A percentile compares a stretch with the other conserved stretches of the same genome.
Conservation (phyloP, 768 basidiomycete species). For the Trametopsis cervina region DNA sequence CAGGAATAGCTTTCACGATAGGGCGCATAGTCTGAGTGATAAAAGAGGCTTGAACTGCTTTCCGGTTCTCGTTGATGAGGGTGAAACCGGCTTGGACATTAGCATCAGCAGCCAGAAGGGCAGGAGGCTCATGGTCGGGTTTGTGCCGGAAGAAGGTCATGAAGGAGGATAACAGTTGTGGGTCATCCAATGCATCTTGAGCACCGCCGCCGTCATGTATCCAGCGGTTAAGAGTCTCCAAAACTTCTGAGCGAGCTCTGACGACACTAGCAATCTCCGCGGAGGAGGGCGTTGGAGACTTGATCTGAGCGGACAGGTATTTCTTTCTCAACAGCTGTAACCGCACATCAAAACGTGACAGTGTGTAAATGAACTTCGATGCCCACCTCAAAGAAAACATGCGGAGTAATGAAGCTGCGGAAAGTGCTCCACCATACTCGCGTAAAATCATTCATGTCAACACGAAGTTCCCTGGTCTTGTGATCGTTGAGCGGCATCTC, state of each 20-base stretch:
- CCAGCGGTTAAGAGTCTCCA: constrained; percentile 68
- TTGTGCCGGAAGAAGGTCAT: constrained; percentile 51
- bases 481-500: constrained; percentile 74
- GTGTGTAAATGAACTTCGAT: background rate
- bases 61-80: constrained; percentile 35
- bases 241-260: constrained; percentile 51
- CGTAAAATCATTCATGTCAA: constrained; percentile 70
- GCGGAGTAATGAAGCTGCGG: constrained; percentile 73
- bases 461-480: constrained; percentile 62
- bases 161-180: constrained; percentile 52
- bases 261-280: constrained; percentile 44
- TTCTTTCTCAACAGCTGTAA: constrained; percentile 68
- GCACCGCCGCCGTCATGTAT: constrained; percentile 65
- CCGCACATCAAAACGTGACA: background rate
- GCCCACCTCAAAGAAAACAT: constrained; percentile 79
- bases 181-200: constrained; percentile 72
- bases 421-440: constrained; percentile 81
- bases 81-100: constrained; percentile 42
- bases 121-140: constrained; percentile 44
- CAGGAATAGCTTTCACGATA: constrained; percentile 4
- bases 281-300: constrained; percentile 33
- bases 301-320: constrained; percentile 47
- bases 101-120: constrained; percentile 31
- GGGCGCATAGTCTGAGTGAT: constrained; percentile 57
- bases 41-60: constrained; percentile 39